Evolutionary conservation across 371 early-diverging fungal genomes (phyloP), one percentile per base, ranked within the genome.

Genomic region (Batkoa obscura): DNA sequence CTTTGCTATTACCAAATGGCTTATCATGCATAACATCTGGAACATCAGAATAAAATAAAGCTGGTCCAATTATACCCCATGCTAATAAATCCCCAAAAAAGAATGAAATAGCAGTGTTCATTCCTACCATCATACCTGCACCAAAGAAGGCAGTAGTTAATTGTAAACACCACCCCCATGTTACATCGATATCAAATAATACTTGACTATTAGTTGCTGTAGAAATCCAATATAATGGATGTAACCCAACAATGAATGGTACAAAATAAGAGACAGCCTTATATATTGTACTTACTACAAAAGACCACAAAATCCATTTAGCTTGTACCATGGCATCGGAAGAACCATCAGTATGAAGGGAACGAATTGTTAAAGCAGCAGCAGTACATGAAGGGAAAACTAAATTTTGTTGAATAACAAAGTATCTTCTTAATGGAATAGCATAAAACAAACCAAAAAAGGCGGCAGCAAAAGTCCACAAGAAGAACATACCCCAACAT

Each of bases 381-480:
- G 78, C 83, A 56, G 76, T 75, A 12, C 79, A 79, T 5, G 84
- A 74, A 50, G 84, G 84, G 74, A 84, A 84, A 58, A 75, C 72
- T 60, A 84, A 63, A 37, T 82, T 72, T 61, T 79, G 78, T 60
- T 82, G 79, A 62, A 84, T 68, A 56, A 84, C 74, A 56, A 79
- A 85, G 58, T 81, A 80, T 1, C 65, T 59, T 46, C 85, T 75
- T 33, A 85, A 75, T 34, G 85, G 85, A 4, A 85, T 73, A 51
- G 82, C 82, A 61, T 83, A 85, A 68, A 83, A 85, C 37, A 83
- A 65, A 57, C 85, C 85, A 55, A 76, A 83, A 67, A 79, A 79
- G 38, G 80, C 78, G n/a, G 78, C 73, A 47, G 72, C 72, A 47
- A 74, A 69, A n/a, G 79, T 72, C 71, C 80, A 81, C 33, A 74